Evolutionary conservation across 2,329 filamentous ascomycete species (phyloP).

Genomic region (Epichloe baconii): DNA sequence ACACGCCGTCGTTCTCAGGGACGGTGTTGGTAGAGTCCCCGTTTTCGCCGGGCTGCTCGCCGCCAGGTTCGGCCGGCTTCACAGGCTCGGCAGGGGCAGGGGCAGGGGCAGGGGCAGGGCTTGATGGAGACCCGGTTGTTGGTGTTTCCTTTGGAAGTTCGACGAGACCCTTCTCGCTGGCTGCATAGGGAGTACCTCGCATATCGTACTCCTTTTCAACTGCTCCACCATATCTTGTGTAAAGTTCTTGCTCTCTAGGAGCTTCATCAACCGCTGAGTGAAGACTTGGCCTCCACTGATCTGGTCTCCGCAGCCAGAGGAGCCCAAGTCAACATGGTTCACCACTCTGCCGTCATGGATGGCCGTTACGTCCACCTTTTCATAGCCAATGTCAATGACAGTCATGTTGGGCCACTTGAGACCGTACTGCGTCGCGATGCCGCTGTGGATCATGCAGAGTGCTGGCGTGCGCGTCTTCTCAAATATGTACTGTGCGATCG

Average conservation of each 20-base stretch:
- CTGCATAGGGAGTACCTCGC: conserved; percentile 50
- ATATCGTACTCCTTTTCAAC: conserved; percentile 52
- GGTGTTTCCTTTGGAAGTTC: conserved; percentile 32
- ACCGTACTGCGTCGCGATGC: conserved; percentile 76
- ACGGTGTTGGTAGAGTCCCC: conserved; percentile 18
- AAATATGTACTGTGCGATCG: conserved; percentile 86
- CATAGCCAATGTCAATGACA: conserved; percentile 79
- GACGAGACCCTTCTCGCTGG: conserved; percentile 30
- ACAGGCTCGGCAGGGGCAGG: conserved; percentile 17
- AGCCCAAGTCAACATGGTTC: conserved; percentile 52
- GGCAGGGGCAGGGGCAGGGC: conserved; percentile 18
- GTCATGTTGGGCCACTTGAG: conserved; percentile 64
- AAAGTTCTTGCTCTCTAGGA: conserved; percentile 49
- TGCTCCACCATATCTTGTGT: conserved; percentile 57
- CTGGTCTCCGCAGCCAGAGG: conserved; percentile 30
- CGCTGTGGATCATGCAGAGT: conserved; percentile 81
- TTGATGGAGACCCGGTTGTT: conserved; percentile 7
- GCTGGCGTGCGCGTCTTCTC: conserved; percentile 94
- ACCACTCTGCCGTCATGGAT: conserved; percentile 68
- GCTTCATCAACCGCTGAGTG: conserved; percentile 57
- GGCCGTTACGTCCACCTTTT: conserved; percentile 87
- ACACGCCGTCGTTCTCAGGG: conserved; percentile 54
- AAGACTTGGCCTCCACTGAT: conserved; percentile 79
- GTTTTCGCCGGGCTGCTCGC: conserved; percentile 27
- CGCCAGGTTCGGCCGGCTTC: conserved; percentile 13